Percentiles rank a stretch among this genome's conserved stretches.
Evolutionary conservation across 2,329 filamentous ascomycete genomes (phyloP).

Genomic region (Hypoxylon sp.): DNA sequence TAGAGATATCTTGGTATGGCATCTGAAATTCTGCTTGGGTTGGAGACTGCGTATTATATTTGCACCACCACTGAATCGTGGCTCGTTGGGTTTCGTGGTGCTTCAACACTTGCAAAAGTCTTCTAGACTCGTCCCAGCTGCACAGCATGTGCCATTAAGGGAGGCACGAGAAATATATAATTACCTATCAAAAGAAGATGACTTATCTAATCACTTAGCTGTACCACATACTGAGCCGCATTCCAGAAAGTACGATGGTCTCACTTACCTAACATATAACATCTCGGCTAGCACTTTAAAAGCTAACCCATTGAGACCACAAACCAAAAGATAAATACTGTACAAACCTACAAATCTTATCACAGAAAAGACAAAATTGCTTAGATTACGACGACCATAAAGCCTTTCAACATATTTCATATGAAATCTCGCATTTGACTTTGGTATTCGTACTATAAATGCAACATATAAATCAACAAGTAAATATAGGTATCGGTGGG

Average conservation of each 20-base stretch:
- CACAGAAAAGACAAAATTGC: not conserved
- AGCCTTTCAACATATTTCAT: too few relatives aligned
- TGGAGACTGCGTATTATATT: not conserved
- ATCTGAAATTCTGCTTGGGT: not conserved
- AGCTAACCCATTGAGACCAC: not conserved
- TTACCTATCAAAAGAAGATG: too few relatives aligned
- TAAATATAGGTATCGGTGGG: conserved; percentile 36
- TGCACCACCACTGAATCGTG: too few relatives aligned
- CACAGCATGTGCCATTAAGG: too few relatives aligned
- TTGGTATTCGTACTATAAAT: not conserved
- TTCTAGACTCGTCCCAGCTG: too few relatives aligned
- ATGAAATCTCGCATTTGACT: not conserved
- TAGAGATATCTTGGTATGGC: not conserved
- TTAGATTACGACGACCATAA: too few relatives aligned
- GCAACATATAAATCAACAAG: conserved; percentile 23
- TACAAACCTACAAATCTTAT: too few relatives aligned
- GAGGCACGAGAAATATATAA: too few relatives aligned
- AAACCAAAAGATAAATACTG: not conserved
- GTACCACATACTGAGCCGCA: not conserved
- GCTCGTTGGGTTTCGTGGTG: too few relatives aligned
- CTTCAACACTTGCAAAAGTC: too few relatives aligned
- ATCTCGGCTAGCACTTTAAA: not conserved
- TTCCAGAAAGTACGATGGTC: not conserved
- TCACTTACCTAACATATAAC: not conserved
- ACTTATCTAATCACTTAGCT: too few relatives aligned